Conservation (phyloP, 495 filamentous ascomycete genomes). For the Penicillium cataractarum region DNA sequence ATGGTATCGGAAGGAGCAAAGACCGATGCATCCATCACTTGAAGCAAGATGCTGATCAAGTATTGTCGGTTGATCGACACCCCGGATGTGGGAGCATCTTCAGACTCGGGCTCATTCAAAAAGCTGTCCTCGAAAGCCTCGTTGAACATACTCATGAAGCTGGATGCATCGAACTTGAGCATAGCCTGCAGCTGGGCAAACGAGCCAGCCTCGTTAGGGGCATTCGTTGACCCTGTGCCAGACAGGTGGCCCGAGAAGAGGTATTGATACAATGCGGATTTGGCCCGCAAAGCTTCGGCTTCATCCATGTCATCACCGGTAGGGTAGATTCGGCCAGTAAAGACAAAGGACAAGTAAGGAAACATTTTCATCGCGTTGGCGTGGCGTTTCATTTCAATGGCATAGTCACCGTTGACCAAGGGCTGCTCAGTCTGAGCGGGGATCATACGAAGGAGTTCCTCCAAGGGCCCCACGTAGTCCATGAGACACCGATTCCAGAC, state of each 20-base stretch:
- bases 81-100: conserved; percentile 44
- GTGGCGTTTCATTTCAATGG: conserved; percentile 39
- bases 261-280: conserved; percentile 87
- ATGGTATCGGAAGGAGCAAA: conserved; percentile 84
- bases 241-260: conserved; percentile 77
- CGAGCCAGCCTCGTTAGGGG: conserved; percentile 66
- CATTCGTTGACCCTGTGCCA: conserved; percentile 58
- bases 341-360: conserved; percentile 89
- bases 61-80: conserved; percentile 86
- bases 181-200: conserved; percentile 85
- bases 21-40: conserved; percentile 75
- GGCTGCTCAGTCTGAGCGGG: conserved; percentile 31
- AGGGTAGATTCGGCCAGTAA: conserved; percentile 90
- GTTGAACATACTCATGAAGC: conserved; percentile 92
- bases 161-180: conserved; percentile 84
- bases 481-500: conserved; percentile 90
- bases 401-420: conserved; percentile 39
- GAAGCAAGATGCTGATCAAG: conserved; percentile 83
- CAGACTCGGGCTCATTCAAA: conserved; percentile 67
- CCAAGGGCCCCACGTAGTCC: conserved; percentile 89
- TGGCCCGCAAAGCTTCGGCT: conserved; percentile 69
- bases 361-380: conserved; percentile 87
- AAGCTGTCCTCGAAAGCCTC: conserved; percentile 97
- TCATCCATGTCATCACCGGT: conserved; percentile 76
- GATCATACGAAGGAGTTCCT: conserved; percentile 80